Conservation (phyloP, 2,329 filamentous ascomycete species). For the Ambrosiella xylebori region DNA sequence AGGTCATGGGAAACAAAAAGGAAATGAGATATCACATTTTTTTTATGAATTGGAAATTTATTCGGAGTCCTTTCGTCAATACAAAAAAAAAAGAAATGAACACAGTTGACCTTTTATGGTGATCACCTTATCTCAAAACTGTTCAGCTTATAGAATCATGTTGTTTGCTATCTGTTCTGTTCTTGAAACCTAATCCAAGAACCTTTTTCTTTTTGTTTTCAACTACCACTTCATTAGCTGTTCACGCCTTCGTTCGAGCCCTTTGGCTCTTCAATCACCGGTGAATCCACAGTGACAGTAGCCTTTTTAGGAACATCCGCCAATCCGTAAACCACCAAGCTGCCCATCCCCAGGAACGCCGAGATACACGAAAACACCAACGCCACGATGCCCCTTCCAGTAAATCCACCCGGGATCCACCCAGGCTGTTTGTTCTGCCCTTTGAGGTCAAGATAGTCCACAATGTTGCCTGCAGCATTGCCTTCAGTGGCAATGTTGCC, state of each 20-base stretch:
- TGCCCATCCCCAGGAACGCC: slow-evolving; percentile 48
- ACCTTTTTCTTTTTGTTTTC: neutral
- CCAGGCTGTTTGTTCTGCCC: slow-evolving; percentile 32
- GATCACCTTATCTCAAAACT: too few species aligned
- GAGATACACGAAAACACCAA: slow-evolving; percentile 54
- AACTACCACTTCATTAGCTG: neutral
- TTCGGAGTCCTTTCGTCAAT: neutral
- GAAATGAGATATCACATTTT: neutral
- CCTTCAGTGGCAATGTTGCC: slow-evolving; percentile 28
- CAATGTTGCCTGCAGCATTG: slow-evolving; percentile 43
- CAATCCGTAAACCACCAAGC: slow-evolving; percentile 11
- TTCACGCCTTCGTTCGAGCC: neutral
- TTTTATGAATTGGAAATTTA: neutral
- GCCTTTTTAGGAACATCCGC: slow-evolving; percentile 5
- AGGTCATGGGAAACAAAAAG: neutral
- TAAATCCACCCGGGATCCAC: slow-evolving; percentile 53
- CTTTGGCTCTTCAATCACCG: neutral
- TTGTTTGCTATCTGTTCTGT: too few species aligned
- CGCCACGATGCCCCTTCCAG: slow-evolving; percentile 52
- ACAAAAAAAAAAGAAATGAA: neutral
- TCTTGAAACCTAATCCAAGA: too few species aligned
- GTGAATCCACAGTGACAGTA: neutral
- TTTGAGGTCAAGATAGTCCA: slow-evolving; percentile 31
- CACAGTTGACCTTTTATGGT: neutral
- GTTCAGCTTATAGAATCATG: too few species aligned